Evolutionary conservation across 2,329 filamentous ascomycete genomes (phyloP), one percentile per base, ranked within the genome.

Genomic region (Ceratocystiopsis sp.): DNA sequence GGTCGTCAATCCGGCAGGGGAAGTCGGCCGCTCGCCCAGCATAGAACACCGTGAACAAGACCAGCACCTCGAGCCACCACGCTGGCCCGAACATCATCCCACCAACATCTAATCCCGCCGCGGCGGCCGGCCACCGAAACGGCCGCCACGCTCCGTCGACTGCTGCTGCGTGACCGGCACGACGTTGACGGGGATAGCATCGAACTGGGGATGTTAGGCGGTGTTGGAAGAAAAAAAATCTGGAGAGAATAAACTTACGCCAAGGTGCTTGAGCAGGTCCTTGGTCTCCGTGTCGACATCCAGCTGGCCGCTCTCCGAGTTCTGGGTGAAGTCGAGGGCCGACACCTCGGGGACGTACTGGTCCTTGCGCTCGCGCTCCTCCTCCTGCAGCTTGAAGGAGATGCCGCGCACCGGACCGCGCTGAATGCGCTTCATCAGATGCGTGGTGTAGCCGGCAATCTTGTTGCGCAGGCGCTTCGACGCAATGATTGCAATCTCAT

Each of bases 361-460:
- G 75, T 98, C 91, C 84, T 98, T 98, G 67, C 91, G 83, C 75
- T 98, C 91, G 78, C 91, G 85, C 81, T 98, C 91, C 76, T 98
- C 91, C 75, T 98, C 91, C 74, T 98, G 91, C 50, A 98, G 84
- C 80, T 98, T 98, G 87, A 98, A 98, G 69, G 93, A 98, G 72
- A 98, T 98, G 75, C 91, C 91, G 60, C 91, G 93, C 69, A 98
- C 91, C 54, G 91, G 91, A 54, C 91, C 91, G 67, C 91, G 86
- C 77, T 96, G 91, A 60, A 98, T 98, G 70, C 91, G 91, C 81
- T 96, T 96, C 93, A 98, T 98, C 69, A 93, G 67, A 66, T 93
- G 86, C 55, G 91, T 96, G 60, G 89, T 94, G 80, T 94, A 96
- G 60, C 91, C 91, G 62, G 91, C 87, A 73, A 94, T 50, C 85